Evolutionary conservation across 2,329 filamentous ascomycete species (phyloP).

Genomic region (Calonectria ilicicola): DNA sequence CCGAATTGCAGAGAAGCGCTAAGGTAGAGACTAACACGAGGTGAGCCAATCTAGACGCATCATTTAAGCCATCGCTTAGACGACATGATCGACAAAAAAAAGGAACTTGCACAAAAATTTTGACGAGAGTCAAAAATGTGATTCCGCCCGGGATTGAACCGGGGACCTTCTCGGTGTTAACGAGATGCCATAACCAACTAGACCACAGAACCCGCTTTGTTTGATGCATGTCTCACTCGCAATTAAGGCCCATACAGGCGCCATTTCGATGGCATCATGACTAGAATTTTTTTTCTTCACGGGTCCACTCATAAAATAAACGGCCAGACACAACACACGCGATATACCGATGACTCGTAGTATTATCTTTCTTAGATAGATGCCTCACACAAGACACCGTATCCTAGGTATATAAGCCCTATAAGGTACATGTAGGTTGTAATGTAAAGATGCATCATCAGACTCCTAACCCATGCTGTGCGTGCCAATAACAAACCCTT

Average conservation of each 20-base stretch:
- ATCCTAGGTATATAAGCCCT: constrained; percentile 6
- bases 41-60: not conserved
- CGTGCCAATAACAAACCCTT: not conserved
- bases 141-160: constrained; percentile 47
- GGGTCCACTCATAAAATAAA: not conserved
- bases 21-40: not conserved
- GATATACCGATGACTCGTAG: not conserved
- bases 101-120: not conserved
- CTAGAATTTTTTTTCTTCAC: not conserved
- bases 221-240: not conserved
- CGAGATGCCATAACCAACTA: constrained; percentile 49
- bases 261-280: not conserved
- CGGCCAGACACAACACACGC: not conserved
- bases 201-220: constrained; percentile 42
- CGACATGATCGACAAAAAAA: not conserved
- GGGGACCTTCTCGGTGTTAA: constrained; percentile 49
- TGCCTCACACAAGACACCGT: constrained; percentile 16
- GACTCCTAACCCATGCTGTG: constrained; percentile 9
- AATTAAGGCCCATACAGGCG: not conserved
- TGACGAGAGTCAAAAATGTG: constrained; percentile 33
- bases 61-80: not conserved
- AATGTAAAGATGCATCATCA: constrained; percentile 6
- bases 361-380: constrained; percentile 10
- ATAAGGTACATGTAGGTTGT: constrained; percentile 12
- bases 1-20: not conserved